Percentiles rank a stretch among this genome's conserved stretches.
Evolutionary conservation across 257 asterid species (phyloP).

Genomic region (Paulownia fortunei): DNA sequence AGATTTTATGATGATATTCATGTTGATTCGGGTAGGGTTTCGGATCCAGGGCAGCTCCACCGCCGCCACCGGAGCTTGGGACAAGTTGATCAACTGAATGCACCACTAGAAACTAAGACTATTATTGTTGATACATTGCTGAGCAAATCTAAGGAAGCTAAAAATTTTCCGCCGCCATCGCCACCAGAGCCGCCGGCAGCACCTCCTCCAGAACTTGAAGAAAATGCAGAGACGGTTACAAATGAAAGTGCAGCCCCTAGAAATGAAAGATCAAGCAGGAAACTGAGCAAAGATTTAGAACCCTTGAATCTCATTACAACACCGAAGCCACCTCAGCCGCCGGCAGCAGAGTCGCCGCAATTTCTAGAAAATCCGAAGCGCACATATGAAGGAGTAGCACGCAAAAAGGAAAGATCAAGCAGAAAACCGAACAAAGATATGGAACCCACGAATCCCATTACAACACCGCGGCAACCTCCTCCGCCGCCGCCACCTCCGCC

Average conservation of each 20-base stretch:
- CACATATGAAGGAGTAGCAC: slow-evolving; percentile 38
- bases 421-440: slow-evolving; percentile 37
- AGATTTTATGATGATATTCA: slow-evolving; percentile 61
- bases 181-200: slow-evolving; percentile 4
- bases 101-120: slow-evolving; percentile 35
- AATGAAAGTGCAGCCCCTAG: slow-evolving; percentile 29
- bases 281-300: slow-evolving; percentile 37
- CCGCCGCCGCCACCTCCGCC: slow-evolving; percentile 54
- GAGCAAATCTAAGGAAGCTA: slow-evolving; percentile 30
- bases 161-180: slow-evolving; percentile 18
- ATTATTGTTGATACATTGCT: slow-evolving; percentile 52
- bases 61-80: slow-evolving; percentile 80
- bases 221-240: slow-evolving; percentile 2
- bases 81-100: slow-evolving; percentile 37
- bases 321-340: slow-evolving; percentile 42
- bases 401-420: slow-evolving; percentile 50
- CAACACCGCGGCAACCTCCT: slow-evolving; percentile 49
- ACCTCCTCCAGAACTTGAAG: slow-evolving; percentile 11
- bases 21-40: slow-evolving; percentile 42
- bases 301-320: slow-evolving; percentile 36
- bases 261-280: slow-evolving; percentile 49
- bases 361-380: slow-evolving; percentile 37
- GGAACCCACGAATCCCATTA: slow-evolving; percentile 35
- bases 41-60: slow-evolving; percentile 47
- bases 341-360: slow-evolving; percentile 34